phyloP scores from a whole-genome alignment of 192 early-diverging fungal species.

The Coemansia sp. region DNA sequence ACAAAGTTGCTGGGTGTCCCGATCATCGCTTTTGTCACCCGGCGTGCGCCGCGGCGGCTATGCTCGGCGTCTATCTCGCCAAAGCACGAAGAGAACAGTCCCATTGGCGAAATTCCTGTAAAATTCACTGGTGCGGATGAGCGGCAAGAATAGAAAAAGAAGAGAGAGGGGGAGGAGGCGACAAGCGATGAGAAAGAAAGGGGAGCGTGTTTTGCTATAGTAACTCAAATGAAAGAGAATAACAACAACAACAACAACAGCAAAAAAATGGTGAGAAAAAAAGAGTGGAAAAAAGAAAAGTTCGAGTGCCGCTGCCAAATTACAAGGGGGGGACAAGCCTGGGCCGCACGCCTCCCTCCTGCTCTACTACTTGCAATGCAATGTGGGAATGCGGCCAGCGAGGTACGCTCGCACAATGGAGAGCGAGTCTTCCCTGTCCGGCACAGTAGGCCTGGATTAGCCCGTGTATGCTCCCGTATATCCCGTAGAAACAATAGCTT shows the following conservation, averaged over 20 bases:
- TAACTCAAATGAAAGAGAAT: background rate
- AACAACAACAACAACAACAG: background rate
- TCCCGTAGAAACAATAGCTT: too few relatives aligned
- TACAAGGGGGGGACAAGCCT: background rate
- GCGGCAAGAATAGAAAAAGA: background rate
- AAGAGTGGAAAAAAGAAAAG: background rate
- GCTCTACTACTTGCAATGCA: too few relatives aligned
- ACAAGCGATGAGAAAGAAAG: background rate
- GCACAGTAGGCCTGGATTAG: too few relatives aligned
- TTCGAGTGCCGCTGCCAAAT: background rate
- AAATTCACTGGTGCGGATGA: background rate
- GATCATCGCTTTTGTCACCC: conserved; percentile 53
- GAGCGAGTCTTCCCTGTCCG: too few relatives aligned
- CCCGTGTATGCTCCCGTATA: too few relatives aligned
- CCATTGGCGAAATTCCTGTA: conserved; percentile 22
- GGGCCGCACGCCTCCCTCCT: background rate
- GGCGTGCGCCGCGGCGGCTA: conserved; percentile 10
- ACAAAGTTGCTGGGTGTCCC: conserved; percentile 50
- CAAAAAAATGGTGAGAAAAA: too few relatives aligned
- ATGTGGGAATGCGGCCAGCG: too few relatives aligned
- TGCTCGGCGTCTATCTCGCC: conserved; percentile 26
- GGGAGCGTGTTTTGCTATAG: background rate
- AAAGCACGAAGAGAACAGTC: conserved; percentile 52
- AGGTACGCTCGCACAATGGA: too few relatives aligned
- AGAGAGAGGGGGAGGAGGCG: background rate